phyloP scores from a whole-genome alignment of 805 yeast species.

The Myxozyma melibiosi region DNA sequence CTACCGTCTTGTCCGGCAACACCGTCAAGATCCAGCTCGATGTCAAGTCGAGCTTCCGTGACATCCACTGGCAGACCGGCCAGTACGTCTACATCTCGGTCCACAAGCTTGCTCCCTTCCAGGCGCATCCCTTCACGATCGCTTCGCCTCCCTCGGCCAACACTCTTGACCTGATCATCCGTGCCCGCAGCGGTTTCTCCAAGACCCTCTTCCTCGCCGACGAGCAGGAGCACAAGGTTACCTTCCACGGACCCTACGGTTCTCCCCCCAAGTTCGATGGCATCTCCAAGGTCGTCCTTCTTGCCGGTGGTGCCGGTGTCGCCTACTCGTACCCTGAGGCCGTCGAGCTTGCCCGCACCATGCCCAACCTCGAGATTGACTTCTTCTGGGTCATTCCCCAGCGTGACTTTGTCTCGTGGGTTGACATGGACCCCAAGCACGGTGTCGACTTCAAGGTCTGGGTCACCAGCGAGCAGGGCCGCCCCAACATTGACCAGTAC shows the following conservation, averaged over 20 bases:
- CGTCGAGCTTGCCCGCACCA: constrained; percentile 27
- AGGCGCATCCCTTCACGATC: constrained; percentile 36
- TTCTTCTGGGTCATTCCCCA: constrained; percentile 41
- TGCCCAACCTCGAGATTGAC: constrained; percentile 30
- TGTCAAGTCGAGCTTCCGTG: constrained; percentile 32
- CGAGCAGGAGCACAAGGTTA: constrained; percentile 33
- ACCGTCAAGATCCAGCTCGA: constrained; percentile 32
- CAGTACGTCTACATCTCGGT: constrained; percentile 34
- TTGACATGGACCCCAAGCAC: constrained; percentile 34
- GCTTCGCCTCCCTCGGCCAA: constrained; percentile 32
- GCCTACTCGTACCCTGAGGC: constrained; percentile 40
- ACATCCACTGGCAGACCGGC: constrained; percentile 35
- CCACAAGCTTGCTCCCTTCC: constrained; percentile 31
- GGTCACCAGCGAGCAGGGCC: constrained; percentile 41
- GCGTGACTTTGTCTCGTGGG: constrained; percentile 37
- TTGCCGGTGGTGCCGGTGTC: constrained; percentile 43
- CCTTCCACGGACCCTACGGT: constrained; percentile 35
- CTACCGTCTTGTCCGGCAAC: constrained; percentile 30
- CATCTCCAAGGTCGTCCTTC: constrained; percentile 35
- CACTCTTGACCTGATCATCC: constrained; percentile 38
- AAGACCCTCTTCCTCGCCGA: constrained; percentile 30
- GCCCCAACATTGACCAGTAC: constrained; percentile 37
- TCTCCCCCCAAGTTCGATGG: constrained; percentile 34
- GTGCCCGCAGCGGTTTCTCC: constrained; percentile 41
- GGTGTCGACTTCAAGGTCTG: constrained; percentile 36